Base-by-base conservation (phyloP, 2,329 filamentous ascomycete genomes). In the Alternaria conjuncta region DNA sequence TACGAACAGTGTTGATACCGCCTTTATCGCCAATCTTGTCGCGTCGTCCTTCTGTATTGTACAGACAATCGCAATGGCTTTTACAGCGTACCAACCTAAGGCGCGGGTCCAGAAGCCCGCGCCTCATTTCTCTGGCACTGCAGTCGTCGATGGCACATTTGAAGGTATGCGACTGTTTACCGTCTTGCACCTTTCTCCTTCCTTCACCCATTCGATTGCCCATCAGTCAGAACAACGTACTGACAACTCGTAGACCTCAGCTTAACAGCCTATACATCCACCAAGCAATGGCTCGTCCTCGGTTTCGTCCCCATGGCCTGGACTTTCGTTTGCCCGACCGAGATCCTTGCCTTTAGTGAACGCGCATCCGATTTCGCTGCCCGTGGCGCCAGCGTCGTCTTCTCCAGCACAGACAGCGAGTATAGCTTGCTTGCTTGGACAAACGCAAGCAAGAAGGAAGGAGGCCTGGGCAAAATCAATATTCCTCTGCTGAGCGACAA, bases 221-320 rank as follows among this genome's bases (percentile, higher is more conserved):
- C 43, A 66, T 53, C 43, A 13, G 44, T 2, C 47, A 51, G 53
- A 18, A 11, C 32, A 44, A 4, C 13, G 13, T 46, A 46, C 69
- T 73, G 46, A 73, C 63, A 45, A 13, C 15, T 26, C n/a, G 6
- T 68, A 80, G 79, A 81, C 44, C 64, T 79, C 61, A 78, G 73
- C 72, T 74, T 81, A 50, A 77, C 75, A 26, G 66, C 75, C 67
- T 84, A 81, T 73, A 79, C 77, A 28, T 73, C 75, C 47, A 80
- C 75, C 68, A 82, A 83, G 64, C 82, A 85, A 81, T 86, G 88
- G 88, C 85, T 90, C 63, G 83, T 90, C 71, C 86, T 90, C 32
- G 85, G 87, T 68, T 90, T 90, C 83, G 87, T 90, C 78, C 88
- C 88, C 61, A 88, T 89, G 81, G 88, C 89, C 72, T 90, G 88